These are phyloP conservation scores for Tylopilus rubrobrunneus DNA, from an alignment of 768 basidiomycete species.

Conservation along the genomic window DNA sequence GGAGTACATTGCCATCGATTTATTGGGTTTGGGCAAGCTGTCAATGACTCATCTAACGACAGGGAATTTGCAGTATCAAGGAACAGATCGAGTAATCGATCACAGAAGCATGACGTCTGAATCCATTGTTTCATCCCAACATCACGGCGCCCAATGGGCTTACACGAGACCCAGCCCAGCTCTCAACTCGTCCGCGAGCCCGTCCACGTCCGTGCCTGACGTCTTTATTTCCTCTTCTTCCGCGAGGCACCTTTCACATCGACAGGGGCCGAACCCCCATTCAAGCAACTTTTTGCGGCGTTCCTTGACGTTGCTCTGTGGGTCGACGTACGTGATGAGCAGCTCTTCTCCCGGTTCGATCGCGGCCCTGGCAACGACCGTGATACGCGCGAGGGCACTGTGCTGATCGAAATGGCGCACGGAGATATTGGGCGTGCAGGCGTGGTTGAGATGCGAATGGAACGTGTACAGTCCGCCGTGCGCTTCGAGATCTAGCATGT, in stretches of 20 bases:
- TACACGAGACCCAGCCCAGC: slow-evolving; percentile 53
- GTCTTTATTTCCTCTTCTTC: slow-evolving; percentile 42
- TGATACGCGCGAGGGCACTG: slow-evolving; percentile 68
- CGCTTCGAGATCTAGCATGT: slow-evolving; percentile 63
- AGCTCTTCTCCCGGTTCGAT: slow-evolving; percentile 75
- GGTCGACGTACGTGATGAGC: slow-evolving; percentile 75
- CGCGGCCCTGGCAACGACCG: slow-evolving; percentile 59
- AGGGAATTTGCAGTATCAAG: too few species aligned
- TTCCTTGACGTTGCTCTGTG: slow-evolving; percentile 33
- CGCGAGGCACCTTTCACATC: slow-evolving; percentile 60
- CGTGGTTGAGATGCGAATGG: slow-evolving; percentile 87
- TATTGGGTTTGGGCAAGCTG: too few species aligned
- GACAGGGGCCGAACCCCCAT: slow-evolving; percentile 76
- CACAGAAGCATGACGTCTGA: neutral
- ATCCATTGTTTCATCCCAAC: too few species aligned
- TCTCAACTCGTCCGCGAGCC: slow-evolving; percentile 58
- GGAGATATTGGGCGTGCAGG: slow-evolving; percentile 75
- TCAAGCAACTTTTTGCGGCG: slow-evolving; percentile 54
- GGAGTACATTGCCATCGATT: too few species aligned
- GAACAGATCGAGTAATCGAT: neutral
- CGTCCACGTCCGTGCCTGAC: slow-evolving; percentile 29
- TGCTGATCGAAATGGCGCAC: slow-evolving; percentile 73
- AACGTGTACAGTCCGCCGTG: slow-evolving; percentile 84
- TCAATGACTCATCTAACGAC: too few species aligned
- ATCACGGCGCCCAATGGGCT: too few species aligned